Conservation (phyloP, 768 basidiomycete genomes). For the Tremella fuciformis region DNA sequence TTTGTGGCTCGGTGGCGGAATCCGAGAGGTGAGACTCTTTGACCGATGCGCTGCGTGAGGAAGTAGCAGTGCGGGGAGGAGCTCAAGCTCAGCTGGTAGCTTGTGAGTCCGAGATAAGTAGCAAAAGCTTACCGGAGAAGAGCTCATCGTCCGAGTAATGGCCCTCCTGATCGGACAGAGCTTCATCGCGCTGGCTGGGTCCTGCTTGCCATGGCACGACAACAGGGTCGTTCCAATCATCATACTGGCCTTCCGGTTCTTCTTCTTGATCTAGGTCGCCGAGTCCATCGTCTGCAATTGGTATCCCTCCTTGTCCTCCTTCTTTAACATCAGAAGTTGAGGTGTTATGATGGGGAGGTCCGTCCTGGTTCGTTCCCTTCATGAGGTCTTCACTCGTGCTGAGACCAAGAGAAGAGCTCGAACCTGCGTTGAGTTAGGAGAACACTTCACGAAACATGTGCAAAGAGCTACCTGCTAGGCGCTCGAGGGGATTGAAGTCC, state of each 20-base stretch:
- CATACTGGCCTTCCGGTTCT: conserved; percentile 8
- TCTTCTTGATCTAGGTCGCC: conserved; percentile 1
- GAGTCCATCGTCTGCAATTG: background rate
- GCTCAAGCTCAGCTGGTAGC: background rate
- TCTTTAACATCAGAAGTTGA: conserved; percentile 21
- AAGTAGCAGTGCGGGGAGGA: background rate
- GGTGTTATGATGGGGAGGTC: conserved; percentile 17
- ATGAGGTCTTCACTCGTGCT: background rate
- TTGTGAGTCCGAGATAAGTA: background rate
- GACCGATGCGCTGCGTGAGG: too few relatives aligned
- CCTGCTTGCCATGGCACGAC: too few relatives aligned
- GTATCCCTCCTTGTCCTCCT: conserved; percentile 18
- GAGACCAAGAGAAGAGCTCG: conserved; percentile 15
- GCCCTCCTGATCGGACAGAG: conserved; percentile 4
- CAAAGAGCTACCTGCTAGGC: conserved; percentile 24
- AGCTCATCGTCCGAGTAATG: conserved; percentile 34
- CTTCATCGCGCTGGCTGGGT: too few relatives aligned
- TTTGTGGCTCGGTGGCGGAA: background rate
- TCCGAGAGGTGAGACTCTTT: background rate
- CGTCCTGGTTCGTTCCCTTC: background rate
- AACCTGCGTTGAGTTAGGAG: background rate
- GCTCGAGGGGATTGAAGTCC: conserved; percentile 30
- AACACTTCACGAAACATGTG: too few relatives aligned
- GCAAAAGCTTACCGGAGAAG: conserved; percentile 10
- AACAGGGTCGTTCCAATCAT: conserved; percentile 9